These are phyloP conservation scores for Glycine latifolia DNA, from an alignment of 306 rosid species.

Conservation along the genomic window DNA sequence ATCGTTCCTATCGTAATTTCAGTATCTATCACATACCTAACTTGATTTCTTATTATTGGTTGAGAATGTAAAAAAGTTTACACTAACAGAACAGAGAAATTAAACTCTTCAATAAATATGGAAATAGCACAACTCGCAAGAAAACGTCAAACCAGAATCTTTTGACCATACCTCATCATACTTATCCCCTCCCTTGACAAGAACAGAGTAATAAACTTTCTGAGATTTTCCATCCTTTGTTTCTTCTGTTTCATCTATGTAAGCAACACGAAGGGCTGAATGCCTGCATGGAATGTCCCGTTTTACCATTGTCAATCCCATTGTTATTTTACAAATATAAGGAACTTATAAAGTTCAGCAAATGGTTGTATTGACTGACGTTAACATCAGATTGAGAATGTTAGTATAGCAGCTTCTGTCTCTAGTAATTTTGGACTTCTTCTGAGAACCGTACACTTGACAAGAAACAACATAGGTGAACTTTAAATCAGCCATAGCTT, in stretches of 20 bases:
- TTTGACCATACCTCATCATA: constrained; percentile 82
- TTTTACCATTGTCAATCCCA: constrained; percentile 44
- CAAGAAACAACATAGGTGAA: constrained; percentile 97
- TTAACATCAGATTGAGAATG: constrained; percentile 84
- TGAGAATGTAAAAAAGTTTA: not conserved
- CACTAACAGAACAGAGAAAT: not conserved
- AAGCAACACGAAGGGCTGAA: constrained; percentile 89
- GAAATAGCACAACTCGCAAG: constrained; percentile 4
- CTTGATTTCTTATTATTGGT: too few relatives aligned
- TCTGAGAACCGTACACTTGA: constrained; percentile 83
- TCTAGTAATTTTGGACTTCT: constrained; percentile 59
- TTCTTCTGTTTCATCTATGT: constrained; percentile 84
- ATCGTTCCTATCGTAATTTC: not conserved
- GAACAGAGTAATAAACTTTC: constrained; percentile 77
- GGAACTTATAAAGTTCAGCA: constrained; percentile 20
- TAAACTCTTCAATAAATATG: constrained; percentile 18
- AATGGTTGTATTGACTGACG: constrained; percentile 63
- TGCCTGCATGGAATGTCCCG: constrained; percentile 58
- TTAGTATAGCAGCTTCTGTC: constrained; percentile 68
- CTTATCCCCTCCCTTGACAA: constrained; percentile 94
- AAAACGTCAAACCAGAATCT: constrained; percentile 23
- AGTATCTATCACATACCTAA: not conserved
- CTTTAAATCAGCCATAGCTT: constrained; percentile 90
- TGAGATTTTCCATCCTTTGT: constrained; percentile 56
- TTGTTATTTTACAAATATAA: constrained; percentile 30